Percentiles rank a stretch among this genome's conserved stretches.
phyloP scores from a whole-genome alignment of 1,139 yeast species.

The Lodderomyces parapsilosis region DNA sequence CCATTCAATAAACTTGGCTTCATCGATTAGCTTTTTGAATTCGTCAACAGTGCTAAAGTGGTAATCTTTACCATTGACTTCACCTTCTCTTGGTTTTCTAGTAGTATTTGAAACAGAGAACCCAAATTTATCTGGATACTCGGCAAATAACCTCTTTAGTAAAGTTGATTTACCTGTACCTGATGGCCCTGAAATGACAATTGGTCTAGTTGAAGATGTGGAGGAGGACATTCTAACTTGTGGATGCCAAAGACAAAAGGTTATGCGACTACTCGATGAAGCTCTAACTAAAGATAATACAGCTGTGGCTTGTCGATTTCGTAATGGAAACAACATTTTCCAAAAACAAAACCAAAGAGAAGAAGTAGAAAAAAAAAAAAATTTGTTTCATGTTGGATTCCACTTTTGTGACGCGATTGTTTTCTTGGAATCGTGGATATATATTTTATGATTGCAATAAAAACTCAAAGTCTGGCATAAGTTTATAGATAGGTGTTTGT shows the following conservation, averaged over 20 bases:
- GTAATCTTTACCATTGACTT: constrained; percentile 84
- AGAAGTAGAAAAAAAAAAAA: neutral
- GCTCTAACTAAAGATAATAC: neutral
- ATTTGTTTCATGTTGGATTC: neutral
- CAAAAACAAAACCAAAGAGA: neutral
- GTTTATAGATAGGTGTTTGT: too few relatives aligned
- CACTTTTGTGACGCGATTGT: neutral
- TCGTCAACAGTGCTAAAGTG: constrained; percentile 77
- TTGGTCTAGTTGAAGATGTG: constrained; percentile 54
- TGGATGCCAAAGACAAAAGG: neutral
- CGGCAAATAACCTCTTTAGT: constrained; percentile 84
- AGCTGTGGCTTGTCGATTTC: neutral
- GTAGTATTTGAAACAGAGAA: constrained; percentile 96
- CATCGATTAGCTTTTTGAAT: constrained; percentile 72
- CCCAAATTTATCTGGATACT: constrained; percentile 85
- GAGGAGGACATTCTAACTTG: constrained; percentile 7
- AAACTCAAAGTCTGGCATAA: too few relatives aligned
- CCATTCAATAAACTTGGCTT: constrained; percentile 87
- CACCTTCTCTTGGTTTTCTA: constrained; percentile 89
- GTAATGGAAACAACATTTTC: neutral
- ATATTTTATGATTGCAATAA: too few relatives aligned
- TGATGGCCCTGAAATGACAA: constrained; percentile 95
- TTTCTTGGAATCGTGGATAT: too few relatives aligned
- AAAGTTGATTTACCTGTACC: constrained; percentile 97
- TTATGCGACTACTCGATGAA: neutral